Evolutionary conservation across 1,139 yeast genomes (phyloP).

Genomic region (Lodderomyces beijingensis): DNA sequence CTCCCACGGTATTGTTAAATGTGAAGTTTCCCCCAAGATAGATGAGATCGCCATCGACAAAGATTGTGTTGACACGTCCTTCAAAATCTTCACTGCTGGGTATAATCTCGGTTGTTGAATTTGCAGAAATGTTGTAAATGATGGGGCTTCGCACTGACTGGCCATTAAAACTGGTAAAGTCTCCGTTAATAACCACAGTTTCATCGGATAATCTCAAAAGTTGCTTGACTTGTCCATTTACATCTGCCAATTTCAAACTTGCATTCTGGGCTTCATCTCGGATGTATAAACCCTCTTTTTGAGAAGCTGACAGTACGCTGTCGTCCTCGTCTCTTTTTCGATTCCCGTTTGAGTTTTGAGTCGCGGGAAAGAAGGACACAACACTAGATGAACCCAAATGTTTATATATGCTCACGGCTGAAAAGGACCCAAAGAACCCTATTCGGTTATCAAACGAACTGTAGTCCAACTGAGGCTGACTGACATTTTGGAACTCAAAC

Average conservation of each 20-base stretch:
- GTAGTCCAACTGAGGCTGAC: constrained; percentile 31
- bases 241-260: constrained; percentile 25
- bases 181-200: constrained; percentile 43
- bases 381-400: constrained; percentile 46
- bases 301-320: constrained; percentile 6
- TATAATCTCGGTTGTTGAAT: constrained; percentile 37
- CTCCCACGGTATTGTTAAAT: constrained; percentile 55
- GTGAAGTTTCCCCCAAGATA: constrained; percentile 81
- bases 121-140: constrained; percentile 46
- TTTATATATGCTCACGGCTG: constrained; percentile 55
- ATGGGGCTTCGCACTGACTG: constrained; percentile 48
- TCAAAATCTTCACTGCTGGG: constrained; percentile 22
- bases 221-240: constrained; percentile 33
- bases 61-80: constrained; percentile 54
- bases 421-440: constrained; percentile 63
- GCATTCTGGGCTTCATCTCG: constrained; percentile 27
- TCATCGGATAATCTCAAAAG: constrained; percentile 23
- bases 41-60: constrained; percentile 43
- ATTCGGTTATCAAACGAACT: constrained; percentile 37
- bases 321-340: constrained; percentile 6
- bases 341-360: neutral
- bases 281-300: constrained; percentile 27
- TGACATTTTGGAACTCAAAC: constrained; percentile 11
- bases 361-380: no score
- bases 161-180: constrained; percentile 32